A percentile compares a stretch with the other conserved stretches of the same genome.
Evolutionary conservation across 2,329 filamentous ascomycete species (phyloP).

Genomic region (Boeremia lycopersici): DNA sequence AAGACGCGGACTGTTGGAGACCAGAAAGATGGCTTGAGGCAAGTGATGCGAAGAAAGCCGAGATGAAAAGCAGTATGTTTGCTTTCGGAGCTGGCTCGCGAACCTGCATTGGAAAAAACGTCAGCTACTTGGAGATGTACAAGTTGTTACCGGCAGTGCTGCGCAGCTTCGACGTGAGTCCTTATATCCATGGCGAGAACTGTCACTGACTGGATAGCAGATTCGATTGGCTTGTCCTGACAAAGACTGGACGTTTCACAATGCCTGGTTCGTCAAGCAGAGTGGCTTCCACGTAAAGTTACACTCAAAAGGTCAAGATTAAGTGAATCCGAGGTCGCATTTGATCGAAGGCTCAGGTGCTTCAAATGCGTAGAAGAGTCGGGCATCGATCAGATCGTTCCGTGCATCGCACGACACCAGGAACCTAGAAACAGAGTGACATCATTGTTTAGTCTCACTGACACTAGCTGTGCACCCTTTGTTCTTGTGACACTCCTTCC

Average conservation of each 20-base stretch:
- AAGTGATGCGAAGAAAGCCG: slow-evolving; percentile 16
- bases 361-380: background rate
- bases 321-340: background rate
- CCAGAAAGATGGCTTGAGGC: slow-evolving; percentile 27
- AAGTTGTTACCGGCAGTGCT: slow-evolving; percentile 23
- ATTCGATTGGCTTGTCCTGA: slow-evolving; percentile 9
- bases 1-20: slow-evolving; percentile 13
- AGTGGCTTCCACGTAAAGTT: slow-evolving; percentile 13
- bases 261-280: slow-evolving; percentile 24
- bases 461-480: too few species aligned
- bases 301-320: background rate
- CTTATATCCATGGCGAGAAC: background rate
- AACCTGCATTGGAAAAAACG: slow-evolving; percentile 25
- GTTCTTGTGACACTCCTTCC: too few species aligned
- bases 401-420: too few species aligned
- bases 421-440: too few species aligned
- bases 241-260: slow-evolving; percentile 17
- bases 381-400: too few species aligned
- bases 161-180: slow-evolving; percentile 19
- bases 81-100: slow-evolving; percentile 21
- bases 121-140: slow-evolving; percentile 26
- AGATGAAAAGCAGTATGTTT: slow-evolving; percentile 39
- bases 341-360: background rate
- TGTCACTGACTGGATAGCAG: background rate
- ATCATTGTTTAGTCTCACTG: too few species aligned